Evolutionary conservation across 2,329 filamentous ascomycete genomes (phyloP), one percentile per base, ranked within the genome.

Genomic region (Neocatenulostroma microsporum): DNA sequence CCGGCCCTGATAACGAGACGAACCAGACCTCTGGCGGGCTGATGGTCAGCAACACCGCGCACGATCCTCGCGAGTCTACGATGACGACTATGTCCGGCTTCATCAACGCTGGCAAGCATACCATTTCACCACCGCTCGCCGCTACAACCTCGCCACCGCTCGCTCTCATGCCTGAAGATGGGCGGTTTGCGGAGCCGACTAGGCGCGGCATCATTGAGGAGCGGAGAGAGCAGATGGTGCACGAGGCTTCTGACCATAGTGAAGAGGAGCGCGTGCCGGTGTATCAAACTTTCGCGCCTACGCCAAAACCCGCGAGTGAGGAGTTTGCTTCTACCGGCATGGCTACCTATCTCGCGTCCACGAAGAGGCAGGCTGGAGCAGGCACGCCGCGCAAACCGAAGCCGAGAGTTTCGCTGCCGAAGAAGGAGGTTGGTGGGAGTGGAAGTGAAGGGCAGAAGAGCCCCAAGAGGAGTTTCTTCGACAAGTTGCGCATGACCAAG

Each of bases 381-480:
- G 36, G 17, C 35, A 31, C 18, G 21, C 33, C 32, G 20, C 34
- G 26, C 25, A 42, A 37, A 30, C 14, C 30, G 8, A 42, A 37
- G 32, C 14, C 30, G 8, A 29, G 31, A n/a, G 21, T 30, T 13
- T 41, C 30, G 15, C 29, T 35, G 11, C 49, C 42, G 10, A 34
- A 31, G 21, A 35, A 36, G 30, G 34, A 36, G 26, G 30, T 24
- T 44, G 50, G 19, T 37, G 11, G 33, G 12, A 9, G n/a, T 10
- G 25, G 19, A 18, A 43, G 21, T 20, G 26, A 26, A 33, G 45
- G 19, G 34, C 40, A 48, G 21, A 63, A 59, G 47, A 66, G 60
- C 35, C 62, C 62, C 0, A 64, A 57, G 48, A 66, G 61, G 51
- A 59, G 58, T 37, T 42, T 66, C 18, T 56, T 66, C 33, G 59